These are phyloP conservation scores for Leptographium wingfieldii DNA, from an alignment of 2,329 filamentous ascomycete species.

Conservation along the genomic window DNA sequence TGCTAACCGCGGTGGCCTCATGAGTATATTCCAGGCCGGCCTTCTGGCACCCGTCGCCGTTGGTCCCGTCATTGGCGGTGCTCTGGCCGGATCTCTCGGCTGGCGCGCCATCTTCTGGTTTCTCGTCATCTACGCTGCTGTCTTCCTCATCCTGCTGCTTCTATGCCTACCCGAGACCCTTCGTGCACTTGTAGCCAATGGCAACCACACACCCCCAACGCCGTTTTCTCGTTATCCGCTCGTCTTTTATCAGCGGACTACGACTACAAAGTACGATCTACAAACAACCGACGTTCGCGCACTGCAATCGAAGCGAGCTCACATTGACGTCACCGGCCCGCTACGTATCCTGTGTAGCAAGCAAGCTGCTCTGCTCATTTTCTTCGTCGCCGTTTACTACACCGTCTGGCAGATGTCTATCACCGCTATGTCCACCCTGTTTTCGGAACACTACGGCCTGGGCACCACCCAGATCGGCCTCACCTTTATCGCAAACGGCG, in stretches of 20 bases:
- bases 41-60: constrained; percentile 41
- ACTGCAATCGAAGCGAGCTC: constrained; percentile 6
- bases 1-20: constrained; percentile 57
- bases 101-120: constrained; percentile 62
- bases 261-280: constrained; percentile 12
- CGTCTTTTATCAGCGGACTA: constrained; percentile 22
- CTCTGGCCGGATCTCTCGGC: constrained; percentile 48
- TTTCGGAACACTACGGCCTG: constrained; percentile 37
- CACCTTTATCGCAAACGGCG: constrained; percentile 40
- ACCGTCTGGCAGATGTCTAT: constrained; percentile 42
- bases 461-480: constrained; percentile 38
- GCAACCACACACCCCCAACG: constrained; percentile 42
- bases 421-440: constrained; percentile 38
- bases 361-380: constrained; percentile 39
- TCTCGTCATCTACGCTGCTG: constrained; percentile 39
- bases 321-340: constrained; percentile 44
- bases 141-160: constrained; percentile 39
- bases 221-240: constrained; percentile 43
- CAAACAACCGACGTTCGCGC: not conserved
- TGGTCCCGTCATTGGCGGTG: constrained; percentile 50
- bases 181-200: constrained; percentile 48
- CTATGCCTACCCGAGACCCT: constrained; percentile 47
- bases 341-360: constrained; percentile 41
- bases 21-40: constrained; percentile 50
- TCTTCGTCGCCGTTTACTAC: constrained; percentile 42